Conservation (phyloP, 306 rosid species). For the Hippophae gyantsensis region DNA sequence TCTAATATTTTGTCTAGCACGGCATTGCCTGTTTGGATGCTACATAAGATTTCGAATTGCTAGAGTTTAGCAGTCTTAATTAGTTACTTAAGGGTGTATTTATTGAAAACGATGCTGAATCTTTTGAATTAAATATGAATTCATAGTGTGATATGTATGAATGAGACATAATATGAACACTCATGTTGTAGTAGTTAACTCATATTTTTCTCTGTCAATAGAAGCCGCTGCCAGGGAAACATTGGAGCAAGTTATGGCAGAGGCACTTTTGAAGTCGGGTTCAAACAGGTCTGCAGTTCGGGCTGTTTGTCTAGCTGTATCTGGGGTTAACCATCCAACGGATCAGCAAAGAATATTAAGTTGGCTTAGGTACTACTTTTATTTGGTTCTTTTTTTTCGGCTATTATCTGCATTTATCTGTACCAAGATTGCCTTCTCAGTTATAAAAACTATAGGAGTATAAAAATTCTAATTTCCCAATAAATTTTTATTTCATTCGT, state of each 20-base stretch:
- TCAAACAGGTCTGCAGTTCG: slow-evolving; percentile 73
- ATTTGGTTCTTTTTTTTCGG: not conserved
- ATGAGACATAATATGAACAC: not conserved
- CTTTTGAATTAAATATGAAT: not conserved
- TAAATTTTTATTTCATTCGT: too few species aligned
- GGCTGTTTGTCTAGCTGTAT: slow-evolving; percentile 86
- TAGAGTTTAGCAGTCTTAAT: not conserved
- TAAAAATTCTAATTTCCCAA: too few species aligned
- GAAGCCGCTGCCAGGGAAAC: slow-evolving; percentile 88
- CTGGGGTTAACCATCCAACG: slow-evolving; percentile 86
- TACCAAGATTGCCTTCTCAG: slow-evolving; percentile 1
- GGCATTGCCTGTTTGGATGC: not conserved
- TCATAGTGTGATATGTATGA: not conserved
- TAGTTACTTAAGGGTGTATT: not conserved
- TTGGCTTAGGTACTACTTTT: slow-evolving; percentile 63
- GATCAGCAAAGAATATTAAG: slow-evolving; percentile 67
- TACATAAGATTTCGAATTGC: not conserved
- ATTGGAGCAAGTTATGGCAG: slow-evolving; percentile 83
- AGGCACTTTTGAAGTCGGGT: slow-evolving; percentile 62
- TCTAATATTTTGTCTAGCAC: not conserved
- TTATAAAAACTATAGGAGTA: too few species aligned
- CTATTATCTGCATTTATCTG: not conserved
- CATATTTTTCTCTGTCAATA: slow-evolving; percentile 17
- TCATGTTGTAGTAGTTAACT: not conserved
- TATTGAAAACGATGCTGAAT: too few species aligned